phyloP scores from a whole-genome alignment of 2,329 filamentous ascomycete species.

The Aspergillus caelatus region DNA sequence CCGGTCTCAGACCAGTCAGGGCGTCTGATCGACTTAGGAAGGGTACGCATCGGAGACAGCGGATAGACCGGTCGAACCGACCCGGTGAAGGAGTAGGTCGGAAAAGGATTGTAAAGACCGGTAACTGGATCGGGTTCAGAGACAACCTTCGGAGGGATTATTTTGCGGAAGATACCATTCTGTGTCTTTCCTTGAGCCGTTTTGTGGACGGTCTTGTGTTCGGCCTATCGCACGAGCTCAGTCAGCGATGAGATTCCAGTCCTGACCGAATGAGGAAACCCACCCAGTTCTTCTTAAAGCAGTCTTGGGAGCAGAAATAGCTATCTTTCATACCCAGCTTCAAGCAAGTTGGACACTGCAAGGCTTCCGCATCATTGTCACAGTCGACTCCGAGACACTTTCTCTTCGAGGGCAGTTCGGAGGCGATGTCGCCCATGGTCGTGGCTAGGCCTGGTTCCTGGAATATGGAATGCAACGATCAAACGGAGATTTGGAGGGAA shows the following conservation, averaged over 20 bases:
- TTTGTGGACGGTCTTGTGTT: slow-evolving; percentile 56
- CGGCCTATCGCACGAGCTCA: slow-evolving; percentile 8
- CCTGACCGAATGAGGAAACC: slow-evolving; percentile 29
- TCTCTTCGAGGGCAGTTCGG: slow-evolving; percentile 3
- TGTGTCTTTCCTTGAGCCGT: slow-evolving; percentile 71
- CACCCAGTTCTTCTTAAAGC: slow-evolving; percentile 97
- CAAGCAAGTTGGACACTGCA: slow-evolving; percentile 90
- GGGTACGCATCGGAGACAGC: slow-evolving; percentile 66
- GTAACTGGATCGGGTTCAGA: too few species aligned
- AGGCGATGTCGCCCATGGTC: too few species aligned
- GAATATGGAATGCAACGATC: too few species aligned
- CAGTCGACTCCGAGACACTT: slow-evolving; percentile 75
- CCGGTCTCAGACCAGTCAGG: slow-evolving; percentile 84
- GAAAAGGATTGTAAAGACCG: slow-evolving; percentile 85
- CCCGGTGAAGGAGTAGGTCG: slow-evolving; percentile 77
- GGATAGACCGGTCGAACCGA: slow-evolving; percentile 79
- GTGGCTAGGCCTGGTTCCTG: too few species aligned
- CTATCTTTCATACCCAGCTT: slow-evolving; percentile 72
- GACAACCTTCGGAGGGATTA: too few species aligned
- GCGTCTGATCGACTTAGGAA: slow-evolving; percentile 74
- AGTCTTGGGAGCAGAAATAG: slow-evolving; percentile 86
- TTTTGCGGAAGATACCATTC: too few species aligned
- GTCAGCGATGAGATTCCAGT: neutral
- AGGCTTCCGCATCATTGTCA: slow-evolving; percentile 74
- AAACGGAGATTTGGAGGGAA: too few species aligned